Conservation (phyloP, 2,329 filamentous ascomycete genomes). For the Rhinocladiella mackenziei region DNA sequence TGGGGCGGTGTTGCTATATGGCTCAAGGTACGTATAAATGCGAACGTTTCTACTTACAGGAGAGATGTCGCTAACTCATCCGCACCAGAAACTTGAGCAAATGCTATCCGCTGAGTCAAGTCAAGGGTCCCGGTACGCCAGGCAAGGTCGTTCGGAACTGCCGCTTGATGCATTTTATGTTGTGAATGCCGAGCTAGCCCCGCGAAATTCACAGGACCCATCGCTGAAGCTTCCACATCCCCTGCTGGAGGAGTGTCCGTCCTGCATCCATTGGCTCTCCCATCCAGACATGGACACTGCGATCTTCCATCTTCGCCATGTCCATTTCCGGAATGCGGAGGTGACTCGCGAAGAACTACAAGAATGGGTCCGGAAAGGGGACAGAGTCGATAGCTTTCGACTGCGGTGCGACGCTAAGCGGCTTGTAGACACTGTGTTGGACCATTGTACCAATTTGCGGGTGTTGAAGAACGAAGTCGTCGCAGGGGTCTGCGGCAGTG, state of each 20-base stretch:
- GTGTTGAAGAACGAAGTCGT: slow-evolving; percentile 4
- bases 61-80: not conserved
- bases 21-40: not conserved
- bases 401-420: slow-evolving; percentile 1
- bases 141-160: not conserved
- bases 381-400: not conserved
- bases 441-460: not conserved
- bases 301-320: not conserved
- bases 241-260: not conserved
- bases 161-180: not conserved
- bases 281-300: not conserved
- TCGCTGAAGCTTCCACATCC: not conserved
- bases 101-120: not conserved
- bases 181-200: not conserved
- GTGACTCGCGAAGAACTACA: not conserved
- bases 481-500: not conserved
- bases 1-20: not conserved
- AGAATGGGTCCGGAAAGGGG: not conserved
- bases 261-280: not conserved
- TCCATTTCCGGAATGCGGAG: not conserved
- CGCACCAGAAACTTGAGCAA: not conserved
- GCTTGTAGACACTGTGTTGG: not conserved
- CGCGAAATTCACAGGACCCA: slow-evolving; percentile 1
- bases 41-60: not conserved
- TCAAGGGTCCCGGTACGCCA: not conserved